Conservation (phyloP, 177 flowering plant species). For the Telopea speciosissima region DNA sequence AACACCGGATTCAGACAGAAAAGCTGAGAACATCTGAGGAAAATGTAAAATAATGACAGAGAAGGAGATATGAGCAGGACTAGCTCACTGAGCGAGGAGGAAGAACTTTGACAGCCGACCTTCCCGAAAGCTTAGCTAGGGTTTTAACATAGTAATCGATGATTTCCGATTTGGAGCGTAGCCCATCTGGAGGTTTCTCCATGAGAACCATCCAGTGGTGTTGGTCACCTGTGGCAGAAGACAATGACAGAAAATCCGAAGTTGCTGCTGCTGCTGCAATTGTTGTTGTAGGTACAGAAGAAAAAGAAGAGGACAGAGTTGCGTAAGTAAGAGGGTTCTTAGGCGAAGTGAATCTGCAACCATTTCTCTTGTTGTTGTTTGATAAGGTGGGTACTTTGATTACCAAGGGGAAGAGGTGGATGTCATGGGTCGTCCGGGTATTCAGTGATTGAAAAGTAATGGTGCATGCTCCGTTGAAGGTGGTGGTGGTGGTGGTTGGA, state of each 20-base stretch:
- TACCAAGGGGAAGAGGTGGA: conserved; percentile 3
- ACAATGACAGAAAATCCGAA: conserved; percentile 13
- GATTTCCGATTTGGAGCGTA: conserved; percentile 39
- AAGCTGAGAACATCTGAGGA: background rate
- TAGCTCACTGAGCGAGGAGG: background rate
- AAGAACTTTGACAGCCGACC: conserved; percentile 14
- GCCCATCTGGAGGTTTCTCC: conserved; percentile 41
- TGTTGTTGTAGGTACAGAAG: conserved; percentile 13
- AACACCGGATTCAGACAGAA: background rate
- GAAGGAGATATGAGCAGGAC: background rate
- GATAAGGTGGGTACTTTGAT: conserved; percentile 8
- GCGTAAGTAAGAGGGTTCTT: conserved; percentile 3
- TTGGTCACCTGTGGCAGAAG: conserved; percentile 10
- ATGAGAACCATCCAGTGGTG: conserved; percentile 61
- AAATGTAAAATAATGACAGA: no score
- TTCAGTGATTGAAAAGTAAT: conserved; percentile 13
- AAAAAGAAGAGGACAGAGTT: conserved; percentile 10
- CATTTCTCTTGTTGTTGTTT: conserved; percentile 5
- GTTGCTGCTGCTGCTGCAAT: conserved; percentile 19
- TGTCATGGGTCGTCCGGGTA: conserved; percentile 6
- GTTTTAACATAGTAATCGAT: conserved; percentile 57
- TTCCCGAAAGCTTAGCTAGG: conserved; percentile 49
- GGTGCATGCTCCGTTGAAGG: conserved; percentile 3
- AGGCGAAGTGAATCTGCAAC: conserved; percentile 9
- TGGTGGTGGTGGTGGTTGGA: conserved; percentile 12